Conservation (phyloP, 2,329 filamentous ascomycete genomes). For the Metarhizium brunneum region DNA sequence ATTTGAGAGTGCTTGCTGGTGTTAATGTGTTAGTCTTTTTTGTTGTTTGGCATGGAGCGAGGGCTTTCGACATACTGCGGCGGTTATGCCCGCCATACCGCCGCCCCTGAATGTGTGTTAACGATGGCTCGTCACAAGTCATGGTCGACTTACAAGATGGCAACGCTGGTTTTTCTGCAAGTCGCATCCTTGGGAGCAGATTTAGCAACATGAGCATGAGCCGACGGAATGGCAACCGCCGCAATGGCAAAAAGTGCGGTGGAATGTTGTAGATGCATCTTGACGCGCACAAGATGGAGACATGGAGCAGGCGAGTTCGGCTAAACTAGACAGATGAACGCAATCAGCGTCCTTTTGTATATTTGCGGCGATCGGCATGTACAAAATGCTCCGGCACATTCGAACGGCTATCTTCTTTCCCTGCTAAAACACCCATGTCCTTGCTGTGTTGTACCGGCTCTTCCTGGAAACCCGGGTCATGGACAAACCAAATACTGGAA, state of each 20-base stretch:
- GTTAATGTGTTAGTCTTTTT: not conserved
- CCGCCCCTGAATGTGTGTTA: constrained; percentile 30
- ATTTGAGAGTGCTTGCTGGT: constrained; percentile 48
- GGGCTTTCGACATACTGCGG: constrained; percentile 28
- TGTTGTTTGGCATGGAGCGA: too few species aligned
- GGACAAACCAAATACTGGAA: too few species aligned
- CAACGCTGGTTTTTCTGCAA: constrained; percentile 22
- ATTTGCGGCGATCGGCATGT: too few species aligned
- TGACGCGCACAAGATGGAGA: not conserved
- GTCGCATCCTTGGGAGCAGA: not conserved
- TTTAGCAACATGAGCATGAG: constrained; percentile 5
- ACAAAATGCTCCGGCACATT: too few species aligned
- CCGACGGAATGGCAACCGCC: constrained; percentile 2
- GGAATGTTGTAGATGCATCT: not conserved
- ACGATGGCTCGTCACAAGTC: not conserved
- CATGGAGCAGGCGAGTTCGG: not conserved
- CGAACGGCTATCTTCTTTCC: too few species aligned
- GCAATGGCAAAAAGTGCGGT: constrained; percentile 1
- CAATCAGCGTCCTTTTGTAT: too few species aligned
- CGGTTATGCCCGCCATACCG: constrained; percentile 54
- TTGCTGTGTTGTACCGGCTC: too few species aligned
- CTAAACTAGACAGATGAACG: too few species aligned
- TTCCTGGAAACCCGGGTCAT: too few species aligned
- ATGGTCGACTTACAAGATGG: constrained; percentile 16
- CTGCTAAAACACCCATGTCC: too few species aligned